Percentiles rank a stretch among this genome's conserved stretches.
Conservation (phyloP, 805 yeast species). For the Yarrowia yakushimensis region DNA sequence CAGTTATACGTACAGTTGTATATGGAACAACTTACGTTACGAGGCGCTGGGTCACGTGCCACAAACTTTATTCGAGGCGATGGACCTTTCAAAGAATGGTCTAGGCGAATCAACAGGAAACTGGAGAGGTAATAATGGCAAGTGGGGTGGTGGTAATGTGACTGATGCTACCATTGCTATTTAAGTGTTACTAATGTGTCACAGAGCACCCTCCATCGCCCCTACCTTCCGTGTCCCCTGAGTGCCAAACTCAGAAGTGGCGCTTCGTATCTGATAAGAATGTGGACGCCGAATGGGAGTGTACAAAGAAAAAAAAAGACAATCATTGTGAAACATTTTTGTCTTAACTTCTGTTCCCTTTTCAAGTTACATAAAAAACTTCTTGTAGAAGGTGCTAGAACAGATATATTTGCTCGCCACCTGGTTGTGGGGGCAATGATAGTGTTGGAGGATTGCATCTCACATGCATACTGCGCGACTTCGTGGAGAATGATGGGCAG, state of each 20-base stretch:
- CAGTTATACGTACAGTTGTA: neutral
- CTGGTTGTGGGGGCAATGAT: slow-evolving; percentile 3
- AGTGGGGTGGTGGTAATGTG: neutral
- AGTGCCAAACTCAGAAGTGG: neutral
- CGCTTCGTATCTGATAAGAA: slow-evolving; percentile 1
- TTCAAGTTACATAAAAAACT: neutral
- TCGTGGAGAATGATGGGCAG: neutral
- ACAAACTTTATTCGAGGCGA: neutral
- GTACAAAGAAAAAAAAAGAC: neutral
- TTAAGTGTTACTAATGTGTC: too few relatives aligned
- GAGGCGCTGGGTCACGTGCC: slow-evolving; percentile 17
- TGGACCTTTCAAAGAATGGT: too few relatives aligned
- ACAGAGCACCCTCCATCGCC: neutral
- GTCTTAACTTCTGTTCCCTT: neutral
- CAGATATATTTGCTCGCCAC: neutral
- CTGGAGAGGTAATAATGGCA: neutral
- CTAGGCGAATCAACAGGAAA: neutral
- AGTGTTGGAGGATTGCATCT: neutral
- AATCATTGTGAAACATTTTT: neutral
- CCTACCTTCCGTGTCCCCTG: neutral
- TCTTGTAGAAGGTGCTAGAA: neutral
- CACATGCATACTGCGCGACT: neutral
- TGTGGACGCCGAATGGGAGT: neutral
- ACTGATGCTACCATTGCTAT: neutral
- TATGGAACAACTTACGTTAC: neutral